Conservation (phyloP, 495 filamentous ascomycete species). For the Staphylotrichum longicolle region DNA sequence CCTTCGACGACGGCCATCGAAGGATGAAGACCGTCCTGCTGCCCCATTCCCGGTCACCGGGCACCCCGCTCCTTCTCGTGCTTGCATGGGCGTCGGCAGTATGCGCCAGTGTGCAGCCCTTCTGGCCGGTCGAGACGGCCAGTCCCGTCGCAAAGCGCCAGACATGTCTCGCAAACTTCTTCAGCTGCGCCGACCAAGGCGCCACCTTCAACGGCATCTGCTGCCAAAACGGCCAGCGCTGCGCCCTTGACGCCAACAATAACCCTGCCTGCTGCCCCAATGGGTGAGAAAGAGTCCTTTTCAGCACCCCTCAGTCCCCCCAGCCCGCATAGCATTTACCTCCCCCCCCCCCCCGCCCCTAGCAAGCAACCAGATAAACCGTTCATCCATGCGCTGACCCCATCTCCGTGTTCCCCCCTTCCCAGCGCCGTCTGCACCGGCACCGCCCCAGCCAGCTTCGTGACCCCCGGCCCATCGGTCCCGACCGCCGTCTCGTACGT, state of each 20-base stretch:
- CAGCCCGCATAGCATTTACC: too few species aligned
- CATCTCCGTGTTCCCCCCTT: not conserved
- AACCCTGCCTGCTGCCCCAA: constrained; percentile 48
- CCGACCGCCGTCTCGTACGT: constrained; percentile 44
- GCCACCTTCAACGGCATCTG: constrained; percentile 42
- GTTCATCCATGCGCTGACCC: not conserved
- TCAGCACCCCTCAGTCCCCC: too few species aligned
- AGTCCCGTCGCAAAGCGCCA: constrained; percentile 26
- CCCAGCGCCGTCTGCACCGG: constrained; percentile 48
- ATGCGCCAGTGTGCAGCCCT: constrained; percentile 29
- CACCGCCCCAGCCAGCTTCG: constrained; percentile 46
- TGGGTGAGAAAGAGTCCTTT: constrained; percentile 31
- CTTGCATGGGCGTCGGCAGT: constrained; percentile 20
- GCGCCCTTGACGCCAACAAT: constrained; percentile 42
- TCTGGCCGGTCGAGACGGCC: constrained; percentile 34
- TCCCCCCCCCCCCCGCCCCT: too few species aligned
- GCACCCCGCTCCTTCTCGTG: constrained; percentile 13
- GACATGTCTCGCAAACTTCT: constrained; percentile 41
- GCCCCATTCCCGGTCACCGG: not conserved
- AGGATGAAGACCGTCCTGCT: constrained; percentile 9
- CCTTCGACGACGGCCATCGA: too few species aligned
- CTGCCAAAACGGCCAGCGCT: constrained; percentile 46
- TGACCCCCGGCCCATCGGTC: constrained; percentile 41
- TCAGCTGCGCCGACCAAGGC: constrained; percentile 43
- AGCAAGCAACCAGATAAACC: too few species aligned